Conservation (phyloP, 306 rosid genomes). For the Acacia confusa region DNA sequence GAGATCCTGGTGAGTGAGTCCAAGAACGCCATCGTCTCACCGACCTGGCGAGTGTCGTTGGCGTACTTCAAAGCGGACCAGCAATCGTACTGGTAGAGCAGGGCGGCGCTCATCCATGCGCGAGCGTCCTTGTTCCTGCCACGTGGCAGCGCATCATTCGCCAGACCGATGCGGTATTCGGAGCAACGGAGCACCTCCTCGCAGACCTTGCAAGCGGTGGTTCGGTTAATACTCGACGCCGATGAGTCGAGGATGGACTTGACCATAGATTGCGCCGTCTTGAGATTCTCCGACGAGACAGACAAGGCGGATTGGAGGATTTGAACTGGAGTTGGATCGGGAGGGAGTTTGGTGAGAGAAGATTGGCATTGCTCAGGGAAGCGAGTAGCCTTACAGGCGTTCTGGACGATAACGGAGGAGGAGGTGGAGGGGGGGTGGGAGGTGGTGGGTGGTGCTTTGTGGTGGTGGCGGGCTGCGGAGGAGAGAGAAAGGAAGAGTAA, state of each 20-base stretch:
- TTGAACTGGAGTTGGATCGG: constrained; percentile 38
- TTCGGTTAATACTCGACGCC: constrained; percentile 29
- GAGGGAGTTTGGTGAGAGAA: constrained; percentile 39
- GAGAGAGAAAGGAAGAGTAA: constrained; percentile 37
- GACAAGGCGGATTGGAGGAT: constrained; percentile 48
- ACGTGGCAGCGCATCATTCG: constrained; percentile 43
- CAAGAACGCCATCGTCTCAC: constrained; percentile 65
- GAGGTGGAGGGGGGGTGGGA: neutral
- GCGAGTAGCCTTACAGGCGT: constrained; percentile 80
- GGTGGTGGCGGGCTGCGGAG: constrained; percentile 34
- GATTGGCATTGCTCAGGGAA: constrained; percentile 60
- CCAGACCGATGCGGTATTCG: constrained; percentile 46
- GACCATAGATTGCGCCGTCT: constrained; percentile 50
- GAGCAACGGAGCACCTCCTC: constrained; percentile 50
- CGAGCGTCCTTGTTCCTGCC: constrained; percentile 59
- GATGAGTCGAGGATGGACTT: constrained; percentile 45
- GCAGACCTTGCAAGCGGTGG: constrained; percentile 53
- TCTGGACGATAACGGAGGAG: constrained; percentile 17
- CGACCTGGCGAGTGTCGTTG: constrained; percentile 58
- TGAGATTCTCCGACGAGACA: constrained; percentile 47
- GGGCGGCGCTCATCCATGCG: constrained; percentile 73
- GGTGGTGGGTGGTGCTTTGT: neutral
- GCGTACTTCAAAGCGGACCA: constrained; percentile 82
- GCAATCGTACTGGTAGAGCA: constrained; percentile 76
- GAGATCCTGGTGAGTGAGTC: constrained; percentile 45